Base-by-base conservation (phyloP, 176 grass and related monocot species). In the Rhynchospora breviuscula region DNA sequence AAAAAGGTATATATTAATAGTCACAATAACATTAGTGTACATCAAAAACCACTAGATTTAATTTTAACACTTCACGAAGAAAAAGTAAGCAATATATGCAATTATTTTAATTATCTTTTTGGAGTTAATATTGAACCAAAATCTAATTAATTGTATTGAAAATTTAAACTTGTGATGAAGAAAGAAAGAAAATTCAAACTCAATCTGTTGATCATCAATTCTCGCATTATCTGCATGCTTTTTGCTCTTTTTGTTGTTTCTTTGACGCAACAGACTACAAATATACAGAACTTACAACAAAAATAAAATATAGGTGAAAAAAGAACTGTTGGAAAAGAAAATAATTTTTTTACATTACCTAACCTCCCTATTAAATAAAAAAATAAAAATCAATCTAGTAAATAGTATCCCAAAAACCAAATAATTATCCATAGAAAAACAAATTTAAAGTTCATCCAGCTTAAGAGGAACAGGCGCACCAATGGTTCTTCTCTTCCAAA, bases 401-500 rank as follows among this genome's bases (percentile, higher is more conserved):
- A 4, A 66, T 3, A 13, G 4, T 66, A 66, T 22, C 17, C 67
- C 40, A 46, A 54, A 76, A 76, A 9, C 72, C 11, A 6, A 76
- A 53, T 77, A 75, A 56, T 18, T 54, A 54, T 53, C 5, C 48
- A 29, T 17, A 1, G 8, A 77, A 77, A 29, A 77, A 56, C 11
- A 31, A 29, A 65, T 67, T 82, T 67, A 82, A 66, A 82, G 21
- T 49, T 65, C 80, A 67, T 67, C 80, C 8, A 82, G 19, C 4
- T 69, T 73, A 13, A 96, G 93, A 74, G 88, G 89, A 47, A 54
- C 45, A 40, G 89, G 89, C 10, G 88, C 79, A 51, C 80, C 75
- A 59, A 93, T 85, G 68, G 88, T 90, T 40, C 97, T 94, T 7
- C 97, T 94, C 87, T 88, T 90, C 97, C 97, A 99, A 79, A 99